Base-by-base conservation (phyloP, 1,139 yeast genomes). In the Sugiyamaella paludigena region DNA sequence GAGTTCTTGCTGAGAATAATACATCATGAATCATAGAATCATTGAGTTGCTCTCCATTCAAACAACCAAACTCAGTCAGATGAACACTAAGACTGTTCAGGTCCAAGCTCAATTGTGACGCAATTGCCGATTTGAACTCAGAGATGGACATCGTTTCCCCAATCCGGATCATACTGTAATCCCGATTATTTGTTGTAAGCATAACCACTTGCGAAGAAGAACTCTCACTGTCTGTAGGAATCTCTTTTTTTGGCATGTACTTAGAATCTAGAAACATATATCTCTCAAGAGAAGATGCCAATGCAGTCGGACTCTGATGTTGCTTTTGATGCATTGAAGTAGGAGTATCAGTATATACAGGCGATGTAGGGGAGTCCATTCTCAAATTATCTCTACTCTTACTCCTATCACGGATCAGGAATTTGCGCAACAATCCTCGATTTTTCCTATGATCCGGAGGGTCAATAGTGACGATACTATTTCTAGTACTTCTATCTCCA, bases 1-100 rank as follows among this genome's bases (percentile, higher is more conserved):
- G 24, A 19, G 24, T 19, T 19, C 24, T 19, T 19, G 24, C 24
- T 4, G 24, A 19, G 19, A 45, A 48, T 24, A 60, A 37, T 6
- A 62, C 59, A 1, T 69, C 62, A 31, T 75, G 74, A 35, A 86
- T 72, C 1, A 81, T 71, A 1, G 65, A 62, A 47, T 78, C 81
- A 42, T 74, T 75, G 15, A 89, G 66, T 0, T 82, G 74, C 3
- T 73, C 78, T 4, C 96, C 96, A 40, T 80, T 79, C 3, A 72
- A 73, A 43, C 82, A 75, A 12, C 81, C 80, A 62, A 83, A 81
- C 41, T 88, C 95, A 0, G 95, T 86, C 54, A 88, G 67, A 59
- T 84, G 89, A 41, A 83, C 72, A 0, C 81, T 67, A 30, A 79
- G 67, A 0, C 78, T 78, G 5, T 68, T 28, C 37, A 60, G 65